phyloP scores from a whole-genome alignment of 2,329 filamentous ascomycete species.

The Verticillium longisporum region DNA sequence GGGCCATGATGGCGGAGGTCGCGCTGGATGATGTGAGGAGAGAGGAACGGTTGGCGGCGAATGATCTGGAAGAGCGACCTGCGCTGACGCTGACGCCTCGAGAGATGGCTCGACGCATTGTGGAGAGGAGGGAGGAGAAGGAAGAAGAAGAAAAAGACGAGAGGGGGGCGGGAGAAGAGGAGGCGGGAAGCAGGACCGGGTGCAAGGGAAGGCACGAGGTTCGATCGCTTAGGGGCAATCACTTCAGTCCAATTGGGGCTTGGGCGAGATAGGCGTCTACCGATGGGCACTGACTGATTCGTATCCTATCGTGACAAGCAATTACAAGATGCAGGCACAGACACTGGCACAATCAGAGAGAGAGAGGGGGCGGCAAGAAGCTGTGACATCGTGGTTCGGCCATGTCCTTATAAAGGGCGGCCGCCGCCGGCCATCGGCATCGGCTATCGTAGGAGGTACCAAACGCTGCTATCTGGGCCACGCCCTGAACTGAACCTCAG shows the following conservation, averaged over 20 bases:
- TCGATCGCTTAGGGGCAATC: background rate
- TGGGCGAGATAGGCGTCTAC: background rate
- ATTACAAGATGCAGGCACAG: background rate
- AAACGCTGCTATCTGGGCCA: too few relatives aligned
- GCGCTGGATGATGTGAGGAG: conserved; percentile 12
- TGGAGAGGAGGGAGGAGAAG: conserved; percentile 10
- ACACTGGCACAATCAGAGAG: background rate
- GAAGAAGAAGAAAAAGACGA: background rate
- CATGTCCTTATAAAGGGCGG: conserved; percentile 3
- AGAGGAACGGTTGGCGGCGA: conserved; percentile 16
- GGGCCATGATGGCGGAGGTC: conserved; percentile 14
- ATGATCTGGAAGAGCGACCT: conserved; percentile 22
- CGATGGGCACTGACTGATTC: too few relatives aligned
- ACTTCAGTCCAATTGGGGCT: background rate
- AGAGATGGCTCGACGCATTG: conserved; percentile 40
- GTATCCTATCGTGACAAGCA: background rate
- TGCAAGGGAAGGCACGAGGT: background rate
- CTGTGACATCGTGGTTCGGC: conserved; percentile 9
- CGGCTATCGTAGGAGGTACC: background rate
- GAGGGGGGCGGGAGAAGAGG: background rate
- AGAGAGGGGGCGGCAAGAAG: background rate
- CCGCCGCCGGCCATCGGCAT: background rate
- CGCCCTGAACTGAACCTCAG: too few relatives aligned
- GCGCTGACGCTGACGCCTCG: conserved; percentile 28
- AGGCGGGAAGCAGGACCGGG: background rate